Conservation (phyloP, 2,329 filamentous ascomycete species). For the Neofusicoccum laricinum region DNA sequence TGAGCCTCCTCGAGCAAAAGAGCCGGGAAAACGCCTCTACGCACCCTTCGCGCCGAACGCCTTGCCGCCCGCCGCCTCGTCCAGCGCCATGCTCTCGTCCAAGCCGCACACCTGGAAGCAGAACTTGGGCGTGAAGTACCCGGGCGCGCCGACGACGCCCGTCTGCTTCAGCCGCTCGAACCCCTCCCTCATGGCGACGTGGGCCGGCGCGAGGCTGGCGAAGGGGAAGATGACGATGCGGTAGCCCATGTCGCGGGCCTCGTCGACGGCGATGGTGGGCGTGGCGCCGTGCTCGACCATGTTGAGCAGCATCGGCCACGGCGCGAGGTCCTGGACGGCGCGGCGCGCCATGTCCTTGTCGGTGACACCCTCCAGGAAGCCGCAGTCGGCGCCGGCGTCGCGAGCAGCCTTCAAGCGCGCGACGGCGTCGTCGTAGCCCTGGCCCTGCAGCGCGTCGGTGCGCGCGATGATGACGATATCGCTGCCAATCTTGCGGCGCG, state of each 20-base stretch:
- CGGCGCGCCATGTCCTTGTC: slow-evolving; percentile 37
- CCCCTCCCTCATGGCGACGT: slow-evolving; percentile 41
- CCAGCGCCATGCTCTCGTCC: slow-evolving; percentile 50
- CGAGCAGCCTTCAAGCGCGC: slow-evolving; percentile 38
- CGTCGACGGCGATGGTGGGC: slow-evolving; percentile 51
- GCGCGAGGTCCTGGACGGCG: slow-evolving; percentile 35
- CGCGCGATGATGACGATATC: slow-evolving; percentile 46
- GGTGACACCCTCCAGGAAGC: slow-evolving; percentile 42
- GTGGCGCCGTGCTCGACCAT: slow-evolving; percentile 51
- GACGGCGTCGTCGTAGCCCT: slow-evolving; percentile 41
- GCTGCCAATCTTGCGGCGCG: slow-evolving; percentile 33
- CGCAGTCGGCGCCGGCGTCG: slow-evolving; percentile 40
- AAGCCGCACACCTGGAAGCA: slow-evolving; percentile 54
- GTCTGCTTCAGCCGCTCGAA: slow-evolving; percentile 38
- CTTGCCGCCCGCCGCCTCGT: slow-evolving; percentile 44
- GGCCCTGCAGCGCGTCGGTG: slow-evolving; percentile 35
- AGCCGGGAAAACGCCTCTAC: neutral
- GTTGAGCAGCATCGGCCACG: slow-evolving; percentile 42
- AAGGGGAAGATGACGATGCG: slow-evolving; percentile 59
- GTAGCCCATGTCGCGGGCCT: slow-evolving; percentile 57
- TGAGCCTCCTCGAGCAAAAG: neutral
- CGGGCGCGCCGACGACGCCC: slow-evolving; percentile 42
- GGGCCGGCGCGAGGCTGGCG: slow-evolving; percentile 48
- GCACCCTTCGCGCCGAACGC: slow-evolving; percentile 22
- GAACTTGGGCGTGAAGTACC: slow-evolving; percentile 43